These are phyloP conservation scores for Starmerella vaccinii DNA, from an alignment of 805 yeast genomes.

Conservation along the genomic window DNA sequence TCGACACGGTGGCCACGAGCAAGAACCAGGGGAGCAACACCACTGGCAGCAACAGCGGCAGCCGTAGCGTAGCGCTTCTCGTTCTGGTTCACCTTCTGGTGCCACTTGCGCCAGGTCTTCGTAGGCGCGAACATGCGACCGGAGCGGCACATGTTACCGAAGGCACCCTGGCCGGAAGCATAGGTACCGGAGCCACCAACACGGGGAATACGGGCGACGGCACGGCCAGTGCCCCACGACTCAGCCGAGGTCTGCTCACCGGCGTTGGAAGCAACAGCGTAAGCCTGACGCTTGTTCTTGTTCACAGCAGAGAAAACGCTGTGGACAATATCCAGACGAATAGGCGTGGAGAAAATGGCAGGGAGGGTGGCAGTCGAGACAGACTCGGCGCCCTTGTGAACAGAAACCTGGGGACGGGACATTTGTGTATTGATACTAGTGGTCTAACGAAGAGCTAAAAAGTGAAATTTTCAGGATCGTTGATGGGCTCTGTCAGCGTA, in stretches of 20 bases:
- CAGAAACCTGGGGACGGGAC: constrained; percentile 94
- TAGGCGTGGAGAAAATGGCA: constrained; percentile 98
- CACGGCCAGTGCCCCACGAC: constrained; percentile 99
- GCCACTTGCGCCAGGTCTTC: constrained; percentile 99
- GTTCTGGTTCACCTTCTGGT: constrained; percentile 99
- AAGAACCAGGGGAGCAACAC: constrained; percentile 93
- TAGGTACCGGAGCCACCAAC: constrained; percentile 99
- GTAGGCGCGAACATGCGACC: constrained; percentile 99
- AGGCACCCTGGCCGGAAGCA: constrained; percentile 99
- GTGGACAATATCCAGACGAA: constrained; percentile 99
- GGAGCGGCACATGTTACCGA: constrained; percentile 99
- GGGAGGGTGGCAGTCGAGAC: constrained; percentile 83
- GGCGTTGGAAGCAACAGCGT: constrained; percentile 98
- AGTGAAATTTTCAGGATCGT: background rate
- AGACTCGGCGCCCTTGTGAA: constrained; percentile 81
- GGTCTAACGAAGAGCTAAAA: background rate
- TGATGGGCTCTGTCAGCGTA: background rate
- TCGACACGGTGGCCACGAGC: constrained; percentile 99
- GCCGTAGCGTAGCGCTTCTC: constrained; percentile 99
- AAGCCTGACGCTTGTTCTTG: constrained; percentile 99
- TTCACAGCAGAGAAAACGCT: constrained; percentile 94
- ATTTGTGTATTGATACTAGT: constrained; percentile 12
- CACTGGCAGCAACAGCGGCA: constrained; percentile 98
- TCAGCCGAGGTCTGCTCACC: constrained; percentile 99
- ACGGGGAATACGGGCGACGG: constrained; percentile 99